Conservation (phyloP, 2,329 filamentous ascomycete genomes). For the Pseudogymnoascus sp. region DNA sequence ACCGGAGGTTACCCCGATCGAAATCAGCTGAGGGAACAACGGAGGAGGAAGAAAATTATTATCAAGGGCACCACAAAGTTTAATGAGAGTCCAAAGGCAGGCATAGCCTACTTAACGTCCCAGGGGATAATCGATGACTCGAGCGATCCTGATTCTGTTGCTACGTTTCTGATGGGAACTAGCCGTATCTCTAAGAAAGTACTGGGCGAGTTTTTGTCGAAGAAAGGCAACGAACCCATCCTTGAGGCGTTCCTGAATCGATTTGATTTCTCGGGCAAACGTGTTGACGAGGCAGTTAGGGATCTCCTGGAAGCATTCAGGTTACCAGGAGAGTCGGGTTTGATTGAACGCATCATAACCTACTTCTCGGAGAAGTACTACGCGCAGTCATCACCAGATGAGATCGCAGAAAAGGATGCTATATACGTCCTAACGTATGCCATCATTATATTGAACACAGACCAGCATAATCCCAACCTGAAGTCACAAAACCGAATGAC, state of each 20-base stretch:
- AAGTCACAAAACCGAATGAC: constrained; percentile 76
- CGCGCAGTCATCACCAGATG: constrained; percentile 59
- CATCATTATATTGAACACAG: constrained; percentile 95
- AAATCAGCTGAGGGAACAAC: constrained; percentile 58
- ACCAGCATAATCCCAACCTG: constrained; percentile 91
- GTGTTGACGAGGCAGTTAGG: constrained; percentile 83
- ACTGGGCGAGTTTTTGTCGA: constrained; percentile 88
- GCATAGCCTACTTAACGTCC: constrained; percentile 75
- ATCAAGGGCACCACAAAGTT: constrained; percentile 85
- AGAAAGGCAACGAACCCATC: constrained; percentile 79
- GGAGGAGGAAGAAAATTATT: constrained; percentile 78
- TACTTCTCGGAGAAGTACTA: constrained; percentile 84
- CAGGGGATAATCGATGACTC: constrained; percentile 78
- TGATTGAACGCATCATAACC: constrained; percentile 89
- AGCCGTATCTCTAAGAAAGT: constrained; percentile 83
- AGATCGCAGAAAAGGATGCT: constrained; percentile 77
- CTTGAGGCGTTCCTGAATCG: constrained; percentile 74
- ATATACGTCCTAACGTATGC: constrained; percentile 90
- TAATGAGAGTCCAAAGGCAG: constrained; percentile 88
- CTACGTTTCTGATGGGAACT: constrained; percentile 82
- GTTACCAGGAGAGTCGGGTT: constrained; percentile 81
- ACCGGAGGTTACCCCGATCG: constrained; percentile 61
- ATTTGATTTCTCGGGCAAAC: constrained; percentile 83
- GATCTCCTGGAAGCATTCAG: constrained; percentile 87
- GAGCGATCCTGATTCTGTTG: constrained; percentile 68